Evolutionary conservation across 192 early-diverging fungal genomes (phyloP).

Genomic region (Blastocladiella britannica): DNA sequence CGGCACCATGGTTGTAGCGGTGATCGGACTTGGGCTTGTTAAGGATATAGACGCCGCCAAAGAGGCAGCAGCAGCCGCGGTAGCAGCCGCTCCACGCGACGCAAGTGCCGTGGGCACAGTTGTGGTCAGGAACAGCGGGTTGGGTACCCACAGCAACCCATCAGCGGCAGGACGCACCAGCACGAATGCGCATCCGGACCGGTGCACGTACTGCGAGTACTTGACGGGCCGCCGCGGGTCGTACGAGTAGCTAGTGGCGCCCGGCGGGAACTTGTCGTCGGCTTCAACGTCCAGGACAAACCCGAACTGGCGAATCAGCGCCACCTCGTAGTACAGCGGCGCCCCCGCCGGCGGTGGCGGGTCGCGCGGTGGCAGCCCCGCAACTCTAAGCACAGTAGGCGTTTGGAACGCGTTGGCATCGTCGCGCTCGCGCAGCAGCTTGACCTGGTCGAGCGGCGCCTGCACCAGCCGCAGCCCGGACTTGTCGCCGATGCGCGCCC

Average conservation of each 20-base stretch:
- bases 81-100: background rate
- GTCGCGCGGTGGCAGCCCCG: conserved; percentile 32
- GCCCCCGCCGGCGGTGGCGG: conserved; percentile 31
- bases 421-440: conserved; percentile 24
- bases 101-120: background rate
- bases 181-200: conserved; percentile 76
- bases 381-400: conserved; percentile 41
- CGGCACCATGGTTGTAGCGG: too few relatives aligned
- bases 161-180: conserved; percentile 53
- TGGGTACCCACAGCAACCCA: conserved; percentile 79
- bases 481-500: conserved; percentile 61
- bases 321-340: conserved; percentile 49
- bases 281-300: conserved; percentile 92
- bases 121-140: conserved; percentile 43
- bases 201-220: conserved; percentile 77
- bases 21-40: too few relatives aligned
- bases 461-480: conserved; percentile 78
- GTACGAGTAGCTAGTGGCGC: conserved; percentile 32
- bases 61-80: background rate
- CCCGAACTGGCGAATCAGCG: conserved; percentile 51
- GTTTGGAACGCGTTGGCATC: conserved; percentile 78
- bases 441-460: conserved; percentile 55
- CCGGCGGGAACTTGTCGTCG: conserved; percentile 45
- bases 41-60: too few relatives aligned
- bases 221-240: conserved; percentile 38